Percentiles rank a stretch among this genome's conserved stretches.
These are phyloP conservation scores for Hymenoscyphus fraxineus DNA, from an alignment of 2,329 filamentous ascomycete genomes.

Conservation along the genomic window DNA sequence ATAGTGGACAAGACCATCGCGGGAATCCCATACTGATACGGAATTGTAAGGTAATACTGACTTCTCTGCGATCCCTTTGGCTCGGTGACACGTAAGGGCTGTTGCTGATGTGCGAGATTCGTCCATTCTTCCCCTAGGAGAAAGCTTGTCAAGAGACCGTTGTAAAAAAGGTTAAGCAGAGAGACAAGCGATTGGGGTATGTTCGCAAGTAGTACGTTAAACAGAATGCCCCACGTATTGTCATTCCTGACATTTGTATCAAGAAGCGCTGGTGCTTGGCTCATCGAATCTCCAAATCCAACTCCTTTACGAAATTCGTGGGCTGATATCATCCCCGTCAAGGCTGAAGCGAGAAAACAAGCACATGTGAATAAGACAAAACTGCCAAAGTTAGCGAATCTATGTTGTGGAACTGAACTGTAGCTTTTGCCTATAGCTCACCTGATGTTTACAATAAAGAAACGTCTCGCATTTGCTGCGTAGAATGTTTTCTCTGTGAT, in stretches of 20 bases:
- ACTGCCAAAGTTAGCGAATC: neutral
- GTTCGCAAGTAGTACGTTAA: neutral
- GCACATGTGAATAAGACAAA: neutral
- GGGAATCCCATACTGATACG: neutral
- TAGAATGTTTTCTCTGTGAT: neutral
- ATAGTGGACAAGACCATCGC: neutral
- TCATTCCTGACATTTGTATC: neutral
- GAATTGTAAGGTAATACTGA: neutral
- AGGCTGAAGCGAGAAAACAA: neutral
- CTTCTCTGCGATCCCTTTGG: neutral
- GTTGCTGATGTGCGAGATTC: neutral
- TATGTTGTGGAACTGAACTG: neutral
- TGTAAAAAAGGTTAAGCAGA: neutral
- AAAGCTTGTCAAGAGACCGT: neutral
- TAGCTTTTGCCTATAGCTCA: neutral
- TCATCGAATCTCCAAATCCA: neutral
- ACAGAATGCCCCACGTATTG: neutral
- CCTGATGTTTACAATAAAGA: neutral
- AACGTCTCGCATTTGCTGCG: neutral
- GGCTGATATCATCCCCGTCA: neutral
- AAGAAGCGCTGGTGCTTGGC: neutral
- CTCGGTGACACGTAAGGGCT: neutral
- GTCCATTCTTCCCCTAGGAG: neutral
- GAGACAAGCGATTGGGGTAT: neutral
- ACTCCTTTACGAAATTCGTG: neutral